Evolutionary conservation across 129 eudicot genomes (phyloP), one percentile per base, ranked within the genome.

Genomic region (Arctium lappa): DNA sequence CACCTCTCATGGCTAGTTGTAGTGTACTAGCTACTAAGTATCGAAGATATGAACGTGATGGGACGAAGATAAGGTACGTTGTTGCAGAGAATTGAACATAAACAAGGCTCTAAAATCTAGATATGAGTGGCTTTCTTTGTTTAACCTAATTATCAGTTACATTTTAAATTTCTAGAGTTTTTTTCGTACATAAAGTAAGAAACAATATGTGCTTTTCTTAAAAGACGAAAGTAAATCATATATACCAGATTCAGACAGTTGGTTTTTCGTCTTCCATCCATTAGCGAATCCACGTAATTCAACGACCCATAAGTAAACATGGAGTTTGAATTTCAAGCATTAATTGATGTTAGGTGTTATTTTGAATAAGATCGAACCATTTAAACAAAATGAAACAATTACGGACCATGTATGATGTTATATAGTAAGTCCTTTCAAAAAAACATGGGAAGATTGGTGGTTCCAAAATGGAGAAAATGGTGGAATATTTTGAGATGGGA

Each of bases 401-500:
- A 50, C 74, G 85, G 76, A 76, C 81, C 81, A 37, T 30, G 69
- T 56, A 53, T 69, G 73, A 22, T 48, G 72, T 83, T 76, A 65
- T 82, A 69, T 69, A 36, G 60, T 76, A 42, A 4, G 82, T 83
- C 82, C 38, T 70, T 37, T 72, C 72, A 71, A 65, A 50, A 60
- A 80, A 85, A 80, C 75, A 40, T 56, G 83, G 78, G 38, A 72
- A 77, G 79, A 86, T 71, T 72, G 83, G 80, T 72, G 62, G 63
- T 77, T 72, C 68, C 66, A 81, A 39, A 76, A 39, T 33, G 82
- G 80, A 18, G 84, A 79, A 73, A 84, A 76, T 65, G 76, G 72
- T 44, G 76, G 80, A 84, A 42, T 84, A 66, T 31, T 22, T 36
- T 84, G 87, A 42, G 50, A 73, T 74, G 73, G 16, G 73, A 34